A percentile compares a stretch with the other conserved stretches of the same genome.
Conservation (phyloP, 495 filamentous ascomycete genomes). For the Polyplosphaeria fusca region DNA sequence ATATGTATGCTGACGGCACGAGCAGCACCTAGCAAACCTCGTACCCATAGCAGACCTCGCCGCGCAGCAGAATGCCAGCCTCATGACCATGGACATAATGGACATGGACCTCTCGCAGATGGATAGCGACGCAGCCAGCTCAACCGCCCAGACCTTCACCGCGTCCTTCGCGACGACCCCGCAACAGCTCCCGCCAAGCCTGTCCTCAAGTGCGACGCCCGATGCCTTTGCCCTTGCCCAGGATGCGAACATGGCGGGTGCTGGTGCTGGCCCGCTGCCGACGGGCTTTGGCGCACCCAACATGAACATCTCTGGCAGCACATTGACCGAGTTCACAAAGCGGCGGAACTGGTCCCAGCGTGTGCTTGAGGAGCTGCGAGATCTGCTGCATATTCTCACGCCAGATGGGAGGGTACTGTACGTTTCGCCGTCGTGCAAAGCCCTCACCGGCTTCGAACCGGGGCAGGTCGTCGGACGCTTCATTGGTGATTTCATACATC, state of each 20-base stretch:
- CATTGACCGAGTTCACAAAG: conserved; percentile 78
- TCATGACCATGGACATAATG: conserved; percentile 23
- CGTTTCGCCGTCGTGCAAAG: conserved; percentile 72
- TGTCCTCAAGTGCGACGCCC: conserved; percentile 15
- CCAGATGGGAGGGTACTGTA: conserved; percentile 80
- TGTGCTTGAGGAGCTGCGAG: conserved; percentile 84
- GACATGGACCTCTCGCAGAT: conserved; percentile 38
- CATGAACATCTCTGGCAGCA: conserved; percentile 53
- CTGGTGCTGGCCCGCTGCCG: conserved; percentile 55
- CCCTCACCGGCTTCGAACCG: conserved; percentile 71
- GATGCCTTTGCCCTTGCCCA: conserved; percentile 30
- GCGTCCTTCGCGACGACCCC: conserved; percentile 14
- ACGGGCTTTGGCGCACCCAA: conserved; percentile 54
- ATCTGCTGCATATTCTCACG: conserved; percentile 83
- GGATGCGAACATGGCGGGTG: conserved; percentile 44
- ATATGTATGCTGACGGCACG: conserved; percentile 19
- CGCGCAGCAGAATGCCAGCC: neutral
- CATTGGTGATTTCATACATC: conserved; percentile 77
- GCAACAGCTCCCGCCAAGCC: conserved; percentile 20
- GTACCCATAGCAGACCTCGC: conserved; percentile 15
- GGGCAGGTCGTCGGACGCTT: conserved; percentile 70
- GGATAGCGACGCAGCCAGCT: conserved; percentile 21
- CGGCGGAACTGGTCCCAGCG: conserved; percentile 85
- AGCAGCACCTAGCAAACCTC: conserved; percentile 20
- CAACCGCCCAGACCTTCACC: neutral